A percentile compares a stretch with the other conserved stretches of the same genome.
Evolutionary conservation across 1,284 basidiomycete species (phyloP).

Genomic region (Microbotryum saponariae): DNA sequence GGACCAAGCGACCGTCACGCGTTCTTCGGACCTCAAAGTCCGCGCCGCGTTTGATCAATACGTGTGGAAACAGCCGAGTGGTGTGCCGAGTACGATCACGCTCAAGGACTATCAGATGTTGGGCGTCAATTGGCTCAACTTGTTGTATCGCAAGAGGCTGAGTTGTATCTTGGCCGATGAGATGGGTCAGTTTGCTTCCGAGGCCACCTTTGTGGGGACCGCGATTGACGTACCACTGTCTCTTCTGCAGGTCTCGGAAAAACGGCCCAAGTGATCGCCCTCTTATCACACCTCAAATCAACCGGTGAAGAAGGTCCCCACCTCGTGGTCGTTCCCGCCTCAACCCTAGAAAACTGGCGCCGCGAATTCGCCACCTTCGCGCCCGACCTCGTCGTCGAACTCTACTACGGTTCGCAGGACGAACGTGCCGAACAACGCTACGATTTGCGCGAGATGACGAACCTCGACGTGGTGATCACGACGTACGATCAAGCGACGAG

Average conservation of each 20-base stretch:
- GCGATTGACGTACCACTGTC: background rate
- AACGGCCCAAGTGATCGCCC: conserved; percentile 96
- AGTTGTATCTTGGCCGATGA: conserved; percentile 97
- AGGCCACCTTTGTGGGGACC: background rate
- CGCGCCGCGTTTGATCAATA: conserved; percentile 44
- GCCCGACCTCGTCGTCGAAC: conserved; percentile 71
- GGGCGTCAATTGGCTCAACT: conserved; percentile 94
- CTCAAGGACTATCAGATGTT: conserved; percentile 95
- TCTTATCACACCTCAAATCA: conserved; percentile 82
- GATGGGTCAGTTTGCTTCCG: conserved; percentile 62
- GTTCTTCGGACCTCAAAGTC: conserved; percentile 20
- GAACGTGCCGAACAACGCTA: conserved; percentile 73
- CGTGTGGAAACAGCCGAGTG: conserved; percentile 65
- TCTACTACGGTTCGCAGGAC: conserved; percentile 88
- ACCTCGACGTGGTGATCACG: conserved; percentile 89
- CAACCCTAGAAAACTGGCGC: conserved; percentile 97
- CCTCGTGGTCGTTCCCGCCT: conserved; percentile 90
- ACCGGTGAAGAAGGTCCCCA: conserved; percentile 72
- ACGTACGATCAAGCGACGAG: conserved; percentile 93
- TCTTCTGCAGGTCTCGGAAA: conserved; percentile 73
- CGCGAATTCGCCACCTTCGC: conserved; percentile 90
- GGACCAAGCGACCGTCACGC: conserved; percentile 40
- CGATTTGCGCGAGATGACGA: conserved; percentile 52
- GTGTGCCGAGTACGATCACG: conserved; percentile 60
- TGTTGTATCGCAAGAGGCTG: conserved; percentile 70